Percentiles rank a stretch among this genome's conserved stretches.
Conservation (phyloP, 2,329 filamentous ascomycete species). For the Paecilomyces dactylethromorphus region DNA sequence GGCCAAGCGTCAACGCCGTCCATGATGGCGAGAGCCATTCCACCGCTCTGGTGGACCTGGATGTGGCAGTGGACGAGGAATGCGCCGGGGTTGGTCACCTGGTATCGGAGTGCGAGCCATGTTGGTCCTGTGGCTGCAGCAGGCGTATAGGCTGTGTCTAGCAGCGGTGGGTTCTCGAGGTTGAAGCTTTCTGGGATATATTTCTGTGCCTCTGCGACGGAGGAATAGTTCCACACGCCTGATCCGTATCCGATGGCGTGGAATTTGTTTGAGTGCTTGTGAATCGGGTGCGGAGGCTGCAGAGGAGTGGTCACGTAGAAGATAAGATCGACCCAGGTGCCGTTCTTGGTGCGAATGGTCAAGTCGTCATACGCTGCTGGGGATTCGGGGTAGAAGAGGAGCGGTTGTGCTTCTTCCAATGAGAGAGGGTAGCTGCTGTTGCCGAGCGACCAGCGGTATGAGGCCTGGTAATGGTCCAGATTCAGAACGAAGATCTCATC, state of each 20-base stretch:
- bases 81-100: constrained; percentile 47
- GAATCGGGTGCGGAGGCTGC: constrained; percentile 54
- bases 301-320: constrained; percentile 38
- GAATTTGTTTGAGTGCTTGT: constrained; percentile 59
- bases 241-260: constrained; percentile 49
- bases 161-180: constrained; percentile 47
- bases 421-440: constrained; percentile 33
- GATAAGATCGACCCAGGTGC: constrained; percentile 53
- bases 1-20: constrained; percentile 33
- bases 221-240: constrained; percentile 47
- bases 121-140: constrained; percentile 21
- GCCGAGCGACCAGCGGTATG: constrained; percentile 48
- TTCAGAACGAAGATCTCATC: constrained; percentile 42
- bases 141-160: constrained; percentile 45
- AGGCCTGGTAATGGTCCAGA: constrained; percentile 25
- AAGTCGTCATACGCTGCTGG: constrained; percentile 35
- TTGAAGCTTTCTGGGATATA: constrained; percentile 50
- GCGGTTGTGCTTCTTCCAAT: constrained; percentile 35
- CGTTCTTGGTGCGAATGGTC: constrained; percentile 42
- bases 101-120: constrained; percentile 50
- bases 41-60: constrained; percentile 47
- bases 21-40: constrained; percentile 51
- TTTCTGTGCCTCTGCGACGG: constrained; percentile 47
- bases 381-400: constrained; percentile 42
- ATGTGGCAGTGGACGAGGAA: constrained; percentile 55